Percentiles rank a stretch among this genome's conserved stretches.
These are phyloP conservation scores for Epichloe bromicola DNA, from an alignment of 2,329 filamentous ascomycete species.

Conservation along the genomic window DNA sequence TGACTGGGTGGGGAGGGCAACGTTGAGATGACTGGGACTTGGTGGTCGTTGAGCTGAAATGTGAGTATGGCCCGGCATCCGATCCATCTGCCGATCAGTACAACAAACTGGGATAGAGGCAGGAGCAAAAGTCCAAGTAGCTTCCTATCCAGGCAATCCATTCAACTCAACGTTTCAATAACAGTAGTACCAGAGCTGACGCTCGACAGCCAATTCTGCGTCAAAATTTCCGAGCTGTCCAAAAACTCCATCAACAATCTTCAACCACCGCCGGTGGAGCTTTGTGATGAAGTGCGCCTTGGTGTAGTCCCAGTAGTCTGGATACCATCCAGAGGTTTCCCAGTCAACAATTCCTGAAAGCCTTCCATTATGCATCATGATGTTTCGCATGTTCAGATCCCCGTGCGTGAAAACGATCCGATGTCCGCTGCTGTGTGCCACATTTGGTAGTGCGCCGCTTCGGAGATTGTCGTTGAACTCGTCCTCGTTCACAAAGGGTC, in stretches of 20 bases:
- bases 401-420: conserved; percentile 30
- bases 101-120: too few relatives aligned
- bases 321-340: conserved; percentile 14
- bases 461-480: conserved; percentile 7
- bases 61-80: too few relatives aligned
- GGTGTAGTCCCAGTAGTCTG: conserved; percentile 14
- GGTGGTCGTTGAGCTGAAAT: too few relatives aligned
- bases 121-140: too few relatives aligned
- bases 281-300: conserved; percentile 8
- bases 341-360: conserved; percentile 16
- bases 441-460: neutral
- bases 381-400: conserved; percentile 17
- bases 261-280: conserved; percentile 7
- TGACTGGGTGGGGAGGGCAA: too few relatives aligned
- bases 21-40: too few relatives aligned
- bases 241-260: conserved; percentile 2
- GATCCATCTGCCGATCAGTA: too few relatives aligned
- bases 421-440: conserved; percentile 3
- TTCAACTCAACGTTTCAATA: too few relatives aligned
- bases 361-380: conserved; percentile 14
- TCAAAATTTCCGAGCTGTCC: neutral
- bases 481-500: conserved; percentile 5
- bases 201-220: conserved; percentile 1
- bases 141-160: too few relatives aligned
- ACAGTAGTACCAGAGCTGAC: neutral